Percentiles rank a stretch among this genome's conserved stretches.
Evolutionary conservation across 2,329 filamentous ascomycete species (phyloP).

Genomic region (Sclerotinia subarctica): DNA sequence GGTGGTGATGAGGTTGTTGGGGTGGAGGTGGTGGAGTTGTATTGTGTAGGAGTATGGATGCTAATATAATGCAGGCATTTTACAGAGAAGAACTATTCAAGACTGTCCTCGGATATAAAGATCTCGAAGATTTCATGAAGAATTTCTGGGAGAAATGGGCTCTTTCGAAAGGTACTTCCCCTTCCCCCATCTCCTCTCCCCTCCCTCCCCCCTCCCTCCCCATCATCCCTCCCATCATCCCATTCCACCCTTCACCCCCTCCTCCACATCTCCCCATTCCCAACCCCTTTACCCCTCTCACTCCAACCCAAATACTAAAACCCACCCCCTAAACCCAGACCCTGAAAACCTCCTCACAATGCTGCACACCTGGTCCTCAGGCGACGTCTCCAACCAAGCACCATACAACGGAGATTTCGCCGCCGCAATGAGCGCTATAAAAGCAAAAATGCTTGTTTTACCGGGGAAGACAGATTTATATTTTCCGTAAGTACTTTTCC

Average conservation of each 20-base stretch:
- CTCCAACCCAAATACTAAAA: not conserved
- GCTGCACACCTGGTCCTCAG: slow-evolving; percentile 76
- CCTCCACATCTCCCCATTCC: too few species aligned
- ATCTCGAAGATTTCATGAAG: slow-evolving; percentile 70
- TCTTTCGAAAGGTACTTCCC: slow-evolving; percentile 54
- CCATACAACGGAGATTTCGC: slow-evolving; percentile 66
- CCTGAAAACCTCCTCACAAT: slow-evolving; percentile 73
- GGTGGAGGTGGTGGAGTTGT: not conserved
- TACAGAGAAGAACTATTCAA: slow-evolving; percentile 71
- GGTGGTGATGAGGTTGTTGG: too few species aligned
- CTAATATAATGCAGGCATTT: slow-evolving; percentile 46
- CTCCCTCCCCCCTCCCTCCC: too few species aligned
- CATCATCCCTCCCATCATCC: too few species aligned
- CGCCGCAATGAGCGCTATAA: slow-evolving; percentile 64
- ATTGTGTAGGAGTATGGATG: not conserved
- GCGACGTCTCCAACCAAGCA: slow-evolving; percentile 65
- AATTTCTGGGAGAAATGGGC: slow-evolving; percentile 77
- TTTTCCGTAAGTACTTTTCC: slow-evolving; percentile 59
- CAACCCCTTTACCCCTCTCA: too few species aligned
- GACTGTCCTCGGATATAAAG: slow-evolving; percentile 59
- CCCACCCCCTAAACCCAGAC: slow-evolving; percentile 43
- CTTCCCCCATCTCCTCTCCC: not conserved
- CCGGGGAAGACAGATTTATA: slow-evolving; percentile 74
- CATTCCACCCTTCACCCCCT: too few species aligned
- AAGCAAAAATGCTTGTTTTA: slow-evolving; percentile 68